Evolutionary conservation across 2,329 filamentous ascomycete species (phyloP), one percentile per base, ranked within the genome.

Genomic region (Hawksworthiomyces lignivorus): DNA sequence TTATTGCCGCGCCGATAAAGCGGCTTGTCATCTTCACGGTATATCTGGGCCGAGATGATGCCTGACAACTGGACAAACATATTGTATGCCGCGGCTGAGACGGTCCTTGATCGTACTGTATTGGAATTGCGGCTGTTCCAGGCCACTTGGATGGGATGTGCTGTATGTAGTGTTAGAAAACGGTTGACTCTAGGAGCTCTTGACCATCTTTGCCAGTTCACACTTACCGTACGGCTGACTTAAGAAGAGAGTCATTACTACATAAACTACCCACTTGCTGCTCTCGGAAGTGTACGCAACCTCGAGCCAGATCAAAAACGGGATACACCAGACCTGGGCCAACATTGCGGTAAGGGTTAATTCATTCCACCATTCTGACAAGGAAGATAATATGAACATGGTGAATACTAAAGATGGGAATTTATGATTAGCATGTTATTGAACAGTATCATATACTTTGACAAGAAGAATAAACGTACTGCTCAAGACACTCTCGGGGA

Each of bases 51-150:
- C 2, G 53, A 50, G 36, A 64, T 64, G 19, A 70, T 64, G 1
- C 56, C 57, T 11, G 60, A 57, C 0, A 60, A 56, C 48, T 70
- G 67, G 2, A 67, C 62, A 22, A 59, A 64, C 65, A 71, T 70
- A 51, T 81, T 82, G 56, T 82, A 82, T 9, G 77, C 58, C 0
- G 75, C 77, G 0, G 75, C 72, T 0, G 75, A 73, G 2, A 84
- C 75, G 2, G 78, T 75, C 7, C 78, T 63, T 5, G 73, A 76
- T 10, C 77, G 66, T 8, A 83, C 75, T 2, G 70, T 68, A 47
- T 78, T 77, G 2, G 75, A 72, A 52, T 82, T 83, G 34, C 72
- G 62, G 1, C 62, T 66, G 47, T 63, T 65, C 64, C 67, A 70
- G 11, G 54, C 64, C 3, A 69, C 67, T 19, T 69, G 64, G 20